Percentiles rank a stretch among this genome's conserved stretches.
These are phyloP conservation scores for Adansonia rubrostipa DNA, from an alignment of 441 rosid species.

Conservation along the genomic window DNA sequence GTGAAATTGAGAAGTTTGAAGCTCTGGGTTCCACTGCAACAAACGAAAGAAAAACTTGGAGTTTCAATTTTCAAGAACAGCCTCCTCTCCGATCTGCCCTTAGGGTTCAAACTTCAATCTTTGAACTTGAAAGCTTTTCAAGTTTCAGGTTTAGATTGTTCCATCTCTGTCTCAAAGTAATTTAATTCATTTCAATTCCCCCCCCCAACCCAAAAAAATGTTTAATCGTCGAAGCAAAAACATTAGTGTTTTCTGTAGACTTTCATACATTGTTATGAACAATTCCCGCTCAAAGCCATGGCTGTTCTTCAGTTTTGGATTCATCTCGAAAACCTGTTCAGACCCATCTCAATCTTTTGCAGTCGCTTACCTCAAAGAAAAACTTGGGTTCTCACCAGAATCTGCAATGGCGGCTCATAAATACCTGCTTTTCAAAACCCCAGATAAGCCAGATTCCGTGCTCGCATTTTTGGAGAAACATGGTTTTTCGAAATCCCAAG, in stretches of 20 bases:
- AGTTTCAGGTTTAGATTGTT: neutral
- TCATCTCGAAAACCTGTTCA: neutral
- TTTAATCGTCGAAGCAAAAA: neutral
- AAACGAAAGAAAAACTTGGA: neutral
- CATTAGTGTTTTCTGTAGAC: neutral
- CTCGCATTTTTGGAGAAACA: conserved; percentile 16
- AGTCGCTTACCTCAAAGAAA: conserved; percentile 39
- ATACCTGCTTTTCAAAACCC: conserved; percentile 3
- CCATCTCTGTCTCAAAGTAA: too few species aligned
- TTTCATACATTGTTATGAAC: neutral
- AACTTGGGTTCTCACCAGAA: conserved; percentile 38
- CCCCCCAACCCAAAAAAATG: neutral
- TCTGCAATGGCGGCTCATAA: conserved; percentile 35
- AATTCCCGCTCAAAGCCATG: neutral
- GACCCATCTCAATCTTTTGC: conserved; percentile 25
- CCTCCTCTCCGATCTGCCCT: neutral
- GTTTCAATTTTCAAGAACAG: neutral
- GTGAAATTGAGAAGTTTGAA: neutral
- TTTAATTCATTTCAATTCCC: neutral
- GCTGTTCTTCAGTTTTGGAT: neutral
- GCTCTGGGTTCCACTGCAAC: neutral
- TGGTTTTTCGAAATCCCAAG: conserved; percentile 35
- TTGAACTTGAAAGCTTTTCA: neutral
- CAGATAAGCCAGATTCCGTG: conserved; percentile 27
- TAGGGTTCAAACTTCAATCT: neutral